phyloP scores from a whole-genome alignment of 106 monocot species.

The Dactylorhiza incarnata region DNA sequence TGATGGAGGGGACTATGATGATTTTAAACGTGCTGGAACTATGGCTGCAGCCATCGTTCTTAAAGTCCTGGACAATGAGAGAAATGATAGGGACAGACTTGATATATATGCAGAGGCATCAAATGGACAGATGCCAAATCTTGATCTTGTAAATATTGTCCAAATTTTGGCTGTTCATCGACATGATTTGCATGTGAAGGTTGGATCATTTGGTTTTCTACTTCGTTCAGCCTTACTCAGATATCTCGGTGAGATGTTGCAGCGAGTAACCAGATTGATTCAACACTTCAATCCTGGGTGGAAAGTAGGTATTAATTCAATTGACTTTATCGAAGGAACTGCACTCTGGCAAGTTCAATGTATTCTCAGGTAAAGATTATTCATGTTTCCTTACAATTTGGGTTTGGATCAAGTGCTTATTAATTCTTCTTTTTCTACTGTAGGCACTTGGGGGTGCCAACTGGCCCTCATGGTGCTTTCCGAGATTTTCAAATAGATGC shows the following conservation, averaged over 20 bases:
- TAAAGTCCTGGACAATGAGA: constrained; percentile 49
- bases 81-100: constrained; percentile 47
- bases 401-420: not conserved
- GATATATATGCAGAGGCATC: constrained; percentile 83
- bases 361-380: constrained; percentile 62
- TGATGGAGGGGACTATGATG: constrained; percentile 14
- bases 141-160: constrained; percentile 84
- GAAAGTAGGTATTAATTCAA: constrained; percentile 43
- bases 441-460: constrained; percentile 88
- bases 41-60: constrained; percentile 81
- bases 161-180: constrained; percentile 83
- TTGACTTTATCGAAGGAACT: constrained; percentile 69
- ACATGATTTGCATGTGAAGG: constrained; percentile 64
- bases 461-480: constrained; percentile 79
- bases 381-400: not conserved
- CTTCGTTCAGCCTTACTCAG: constrained; percentile 38
- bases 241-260: constrained; percentile 44
- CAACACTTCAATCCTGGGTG: constrained; percentile 56
- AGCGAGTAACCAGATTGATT: constrained; percentile 33
- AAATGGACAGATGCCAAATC: constrained; percentile 97
- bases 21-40: constrained; percentile 83
- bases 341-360: constrained; percentile 80
- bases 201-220: constrained; percentile 43
- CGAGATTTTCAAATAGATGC: constrained; percentile 93
- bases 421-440: constrained; percentile 1